Conservation (phyloP, 169 alveolate genomes). For the Plasmodium malariae region DNA sequence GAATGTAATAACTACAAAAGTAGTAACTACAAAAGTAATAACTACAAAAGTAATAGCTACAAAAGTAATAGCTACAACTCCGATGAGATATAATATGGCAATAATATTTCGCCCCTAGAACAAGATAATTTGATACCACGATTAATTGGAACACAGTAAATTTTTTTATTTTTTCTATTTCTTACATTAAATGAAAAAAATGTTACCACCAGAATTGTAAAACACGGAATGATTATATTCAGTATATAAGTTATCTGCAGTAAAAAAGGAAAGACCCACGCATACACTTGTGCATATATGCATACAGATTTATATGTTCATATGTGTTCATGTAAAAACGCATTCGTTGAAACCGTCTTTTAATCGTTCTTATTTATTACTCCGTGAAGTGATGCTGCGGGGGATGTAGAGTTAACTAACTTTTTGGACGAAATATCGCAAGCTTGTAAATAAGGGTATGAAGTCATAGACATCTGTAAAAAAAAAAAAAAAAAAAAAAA, state of each 20-base stretch:
- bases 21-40: not conserved
- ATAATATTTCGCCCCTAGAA: too few relatives aligned
- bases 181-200: conserved; percentile 54
- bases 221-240: conserved; percentile 62
- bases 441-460: conserved; percentile 25
- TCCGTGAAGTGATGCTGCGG: conserved; percentile 74
- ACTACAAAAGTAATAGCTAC: not conserved
- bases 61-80: too few relatives aligned
- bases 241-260: conserved; percentile 47
- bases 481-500: not conserved
- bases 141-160: not conserved
- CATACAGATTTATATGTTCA: not conserved
- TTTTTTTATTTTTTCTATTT: not conserved
- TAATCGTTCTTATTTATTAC: conserved; percentile 4
- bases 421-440: conserved; percentile 52
- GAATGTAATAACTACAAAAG: not conserved
- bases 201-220: conserved; percentile 37
- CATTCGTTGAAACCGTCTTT: not conserved
- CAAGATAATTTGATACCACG: too few relatives aligned
- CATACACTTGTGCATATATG: not conserved
- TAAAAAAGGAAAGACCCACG: not conserved
- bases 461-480: conserved; percentile 61
- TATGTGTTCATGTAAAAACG: not conserved
- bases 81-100: too few relatives aligned
- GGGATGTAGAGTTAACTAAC: conserved; percentile 57